These are phyloP conservation scores for Saccharomycopsis selenospora DNA, from an alignment of 805 yeast species.

Conservation along the genomic window DNA sequence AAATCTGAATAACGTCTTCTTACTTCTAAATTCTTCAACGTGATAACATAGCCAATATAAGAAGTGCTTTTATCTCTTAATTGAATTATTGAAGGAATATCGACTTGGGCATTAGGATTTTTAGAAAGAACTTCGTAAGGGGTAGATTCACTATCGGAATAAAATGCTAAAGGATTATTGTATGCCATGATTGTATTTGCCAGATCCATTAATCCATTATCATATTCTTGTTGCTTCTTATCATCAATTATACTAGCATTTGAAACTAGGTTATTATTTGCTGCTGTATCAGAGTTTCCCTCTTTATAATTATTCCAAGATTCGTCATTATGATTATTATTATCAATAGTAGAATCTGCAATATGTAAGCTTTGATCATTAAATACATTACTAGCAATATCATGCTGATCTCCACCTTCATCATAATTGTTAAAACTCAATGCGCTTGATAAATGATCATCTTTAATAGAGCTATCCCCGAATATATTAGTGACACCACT, in stretches of 20 bases:
- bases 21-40: conserved; percentile 44
- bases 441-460: not conserved
- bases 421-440: not conserved
- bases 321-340: not conserved
- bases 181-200: conserved; percentile 12
- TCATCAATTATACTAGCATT: conserved; percentile 8
- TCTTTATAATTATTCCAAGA: conserved; percentile 11
- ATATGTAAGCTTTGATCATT: not conserved
- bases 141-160: conserved; percentile 15
- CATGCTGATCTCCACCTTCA: not conserved
- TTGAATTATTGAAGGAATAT: conserved; percentile 51
- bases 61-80: conserved; percentile 56
- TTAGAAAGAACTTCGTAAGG: conserved; percentile 11
- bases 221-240: conserved; percentile 16
- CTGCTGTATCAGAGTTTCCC: not conserved
- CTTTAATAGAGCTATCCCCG: not conserved
- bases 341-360: too few species aligned
- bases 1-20: conserved; percentile 88
- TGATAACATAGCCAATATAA: conserved; percentile 73
- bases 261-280: not conserved
- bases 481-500: not conserved
- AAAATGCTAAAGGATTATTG: conserved; percentile 16
- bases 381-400: not conserved
- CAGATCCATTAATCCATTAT: conserved; percentile 14
- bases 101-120: conserved; percentile 9